Percentiles rank a stretch among this genome's conserved stretches.
phyloP scores from a whole-genome alignment of 306 rosid genomes.

The Senna siamea region DNA sequence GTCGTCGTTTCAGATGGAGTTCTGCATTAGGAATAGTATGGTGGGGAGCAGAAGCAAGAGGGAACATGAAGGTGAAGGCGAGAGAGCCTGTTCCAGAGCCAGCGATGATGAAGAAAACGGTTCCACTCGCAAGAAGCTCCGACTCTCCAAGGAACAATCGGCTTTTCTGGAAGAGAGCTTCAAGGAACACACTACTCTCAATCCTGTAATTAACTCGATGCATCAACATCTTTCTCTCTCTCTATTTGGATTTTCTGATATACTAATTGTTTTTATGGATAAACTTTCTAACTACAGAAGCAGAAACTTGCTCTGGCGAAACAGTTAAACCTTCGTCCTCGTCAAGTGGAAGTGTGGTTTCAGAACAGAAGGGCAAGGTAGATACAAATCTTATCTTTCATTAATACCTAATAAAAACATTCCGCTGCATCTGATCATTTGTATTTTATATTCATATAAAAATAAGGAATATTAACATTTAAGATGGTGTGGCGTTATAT shows the following conservation, averaged over 20 bases:
- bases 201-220: conserved; percentile 57
- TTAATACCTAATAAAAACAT: no score
- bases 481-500: no score
- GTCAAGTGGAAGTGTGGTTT: conserved; percentile 99
- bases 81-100: conserved; percentile 61
- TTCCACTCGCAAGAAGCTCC: conserved; percentile 80
- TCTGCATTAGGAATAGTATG: conserved; percentile 44
- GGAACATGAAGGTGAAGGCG: conserved; percentile 60
- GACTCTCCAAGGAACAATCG: conserved; percentile 88
- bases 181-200: conserved; percentile 92
- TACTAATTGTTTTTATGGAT: no score
- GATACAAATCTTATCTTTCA: background rate
- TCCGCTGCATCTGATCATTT: no score
- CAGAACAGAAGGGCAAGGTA: conserved; percentile 99
- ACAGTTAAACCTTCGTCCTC: conserved; percentile 87
- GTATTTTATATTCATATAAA: no score
- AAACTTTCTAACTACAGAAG: conserved; percentile 52
- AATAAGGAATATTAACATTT: no score
- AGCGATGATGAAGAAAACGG: conserved; percentile 91
- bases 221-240: no score
- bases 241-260: no score
- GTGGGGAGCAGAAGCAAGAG: conserved; percentile 51
- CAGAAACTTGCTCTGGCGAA: conserved; percentile 86
- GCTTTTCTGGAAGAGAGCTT: conserved; percentile 92
- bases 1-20: conserved; percentile 78